Conservation (phyloP, 345 rosid genomes). For the Conringia planisiliqua region DNA sequence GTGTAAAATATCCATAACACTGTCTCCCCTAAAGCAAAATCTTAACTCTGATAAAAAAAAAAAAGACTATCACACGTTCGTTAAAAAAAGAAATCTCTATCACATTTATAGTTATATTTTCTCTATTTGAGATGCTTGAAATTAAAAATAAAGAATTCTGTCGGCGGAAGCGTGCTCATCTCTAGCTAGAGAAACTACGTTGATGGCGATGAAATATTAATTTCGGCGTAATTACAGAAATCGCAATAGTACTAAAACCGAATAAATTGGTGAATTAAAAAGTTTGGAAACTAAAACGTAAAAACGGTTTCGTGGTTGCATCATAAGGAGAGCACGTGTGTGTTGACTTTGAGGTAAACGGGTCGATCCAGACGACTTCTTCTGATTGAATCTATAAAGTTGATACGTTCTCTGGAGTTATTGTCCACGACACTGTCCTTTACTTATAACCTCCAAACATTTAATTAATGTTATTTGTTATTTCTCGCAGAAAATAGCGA, state of each 20-base stretch:
- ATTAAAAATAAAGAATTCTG: neutral
- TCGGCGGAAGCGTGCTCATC: constrained; percentile 1
- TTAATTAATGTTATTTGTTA: neutral
- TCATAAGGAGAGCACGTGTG: constrained; percentile 11
- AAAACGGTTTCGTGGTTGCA: constrained; percentile 8
- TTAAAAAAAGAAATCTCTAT: neutral
- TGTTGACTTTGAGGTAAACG: constrained; percentile 26
- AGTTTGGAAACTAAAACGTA: neutral
- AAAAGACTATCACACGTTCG: too few species aligned
- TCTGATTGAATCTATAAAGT: neutral
- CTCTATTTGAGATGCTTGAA: neutral
- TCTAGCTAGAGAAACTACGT: neutral
- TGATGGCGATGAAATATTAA: neutral
- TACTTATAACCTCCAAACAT: neutral
- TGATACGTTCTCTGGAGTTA: neutral
- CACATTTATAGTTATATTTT: neutral
- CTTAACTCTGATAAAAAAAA: neutral
- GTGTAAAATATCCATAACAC: neutral
- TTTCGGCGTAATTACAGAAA: neutral
- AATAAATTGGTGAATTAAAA: neutral
- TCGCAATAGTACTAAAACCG: neutral
- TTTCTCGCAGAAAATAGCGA: neutral
- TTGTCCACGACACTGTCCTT: neutral
- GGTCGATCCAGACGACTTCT: constrained; percentile 17
- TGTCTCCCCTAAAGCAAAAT: neutral